Conservation (phyloP, 169 alveolate genomes). For the Cryptosporidium tyzzeri region DNA sequence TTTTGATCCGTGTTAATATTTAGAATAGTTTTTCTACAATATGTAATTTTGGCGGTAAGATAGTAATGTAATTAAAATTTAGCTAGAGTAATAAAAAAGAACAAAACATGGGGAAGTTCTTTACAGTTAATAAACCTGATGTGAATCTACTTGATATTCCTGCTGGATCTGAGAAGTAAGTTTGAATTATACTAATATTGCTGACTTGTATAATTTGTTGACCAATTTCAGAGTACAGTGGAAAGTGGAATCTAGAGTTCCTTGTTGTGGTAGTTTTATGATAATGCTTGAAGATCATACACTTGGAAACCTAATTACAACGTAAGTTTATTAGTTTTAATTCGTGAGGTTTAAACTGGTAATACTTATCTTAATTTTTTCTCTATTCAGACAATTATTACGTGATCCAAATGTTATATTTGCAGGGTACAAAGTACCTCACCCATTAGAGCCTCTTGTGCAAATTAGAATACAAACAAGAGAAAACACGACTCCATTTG, state of each 20-base stretch:
- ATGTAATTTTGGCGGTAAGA: background rate
- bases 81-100: background rate
- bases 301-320: constrained; percentile 89
- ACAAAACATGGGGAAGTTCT: constrained; percentile 45
- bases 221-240: constrained; percentile 83
- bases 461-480: constrained; percentile 79
- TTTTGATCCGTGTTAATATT: background rate
- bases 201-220: background rate
- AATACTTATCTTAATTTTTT: background rate
- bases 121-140: constrained; percentile 71
- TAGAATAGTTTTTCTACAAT: background rate
- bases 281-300: constrained; percentile 93
- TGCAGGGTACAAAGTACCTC: constrained; percentile 93
- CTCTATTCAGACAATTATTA: constrained; percentile 83
- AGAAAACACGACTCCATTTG: constrained; percentile 75
- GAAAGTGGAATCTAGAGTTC: constrained; percentile 89
- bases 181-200: background rate
- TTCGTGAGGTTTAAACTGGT: background rate
- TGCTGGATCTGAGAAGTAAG: constrained; percentile 71
- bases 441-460: constrained; percentile 89
- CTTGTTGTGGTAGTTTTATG: constrained; percentile 90
- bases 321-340: constrained; percentile 77
- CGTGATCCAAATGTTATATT: constrained; percentile 90
- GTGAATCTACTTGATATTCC: constrained; percentile 62
- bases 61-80: background rate